phyloP scores from a whole-genome alignment of 169 alveolate genomes.

The Amoebophrya sp. region DNA sequence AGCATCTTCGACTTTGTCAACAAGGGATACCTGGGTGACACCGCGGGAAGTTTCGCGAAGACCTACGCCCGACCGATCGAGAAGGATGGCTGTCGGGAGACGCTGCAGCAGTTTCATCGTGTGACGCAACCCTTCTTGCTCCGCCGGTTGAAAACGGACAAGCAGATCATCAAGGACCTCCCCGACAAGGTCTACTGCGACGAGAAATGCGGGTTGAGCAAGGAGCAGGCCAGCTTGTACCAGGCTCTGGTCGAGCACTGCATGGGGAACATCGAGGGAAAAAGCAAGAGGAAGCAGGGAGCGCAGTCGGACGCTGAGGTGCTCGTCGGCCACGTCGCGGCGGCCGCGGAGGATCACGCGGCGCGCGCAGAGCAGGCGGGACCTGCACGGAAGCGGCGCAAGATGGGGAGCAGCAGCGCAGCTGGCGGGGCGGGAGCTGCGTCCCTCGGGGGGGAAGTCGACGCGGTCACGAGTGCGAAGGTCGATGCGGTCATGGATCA shows the following conservation, averaged over 20 bases:
- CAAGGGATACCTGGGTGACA: constrained; percentile 72
- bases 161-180: background rate
- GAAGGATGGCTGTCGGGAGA: background rate
- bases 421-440: too few relatives aligned
- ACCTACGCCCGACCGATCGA: background rate
- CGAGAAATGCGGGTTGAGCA: background rate
- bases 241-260: background rate
- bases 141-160: background rate
- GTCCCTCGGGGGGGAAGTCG: too few relatives aligned
- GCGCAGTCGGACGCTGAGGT: too few relatives aligned
- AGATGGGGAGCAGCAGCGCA: too few relatives aligned
- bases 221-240: background rate
- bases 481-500: too few relatives aligned
- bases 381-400: too few relatives aligned
- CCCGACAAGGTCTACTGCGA: background rate
- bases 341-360: too few relatives aligned
- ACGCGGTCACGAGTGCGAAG: too few relatives aligned
- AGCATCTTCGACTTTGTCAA: constrained; percentile 75
- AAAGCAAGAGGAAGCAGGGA: background rate
- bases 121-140: background rate
- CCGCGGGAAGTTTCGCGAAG: background rate
- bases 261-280: background rate
- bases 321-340: too few relatives aligned
- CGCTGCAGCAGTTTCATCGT: background rate
- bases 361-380: too few relatives aligned